Evolutionary conservation across 2,329 filamentous ascomycete species (phyloP).

Genomic region (Fusarium graminum): DNA sequence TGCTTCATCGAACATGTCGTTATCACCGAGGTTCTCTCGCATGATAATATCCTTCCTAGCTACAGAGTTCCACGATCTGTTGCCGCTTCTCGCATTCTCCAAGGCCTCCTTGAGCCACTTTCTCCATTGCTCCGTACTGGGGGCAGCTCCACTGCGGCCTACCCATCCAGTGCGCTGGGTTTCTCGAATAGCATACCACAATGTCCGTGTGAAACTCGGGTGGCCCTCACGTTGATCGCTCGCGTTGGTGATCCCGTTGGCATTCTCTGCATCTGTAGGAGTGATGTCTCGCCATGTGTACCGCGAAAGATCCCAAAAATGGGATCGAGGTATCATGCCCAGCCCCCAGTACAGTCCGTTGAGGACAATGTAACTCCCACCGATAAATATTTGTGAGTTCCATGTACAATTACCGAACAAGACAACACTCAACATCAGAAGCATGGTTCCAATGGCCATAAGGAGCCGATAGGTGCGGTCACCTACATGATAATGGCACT

Average conservation of each 20-base stretch:
- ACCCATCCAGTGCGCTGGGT: conserved; percentile 68
- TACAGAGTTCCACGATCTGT: conserved; percentile 62
- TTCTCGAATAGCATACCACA: conserved; percentile 71
- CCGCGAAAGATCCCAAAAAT: conserved; percentile 70
- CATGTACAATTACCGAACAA: conserved; percentile 73
- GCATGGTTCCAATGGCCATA: conserved; percentile 69
- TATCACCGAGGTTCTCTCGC: conserved; percentile 47
- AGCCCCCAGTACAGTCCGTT: conserved; percentile 72
- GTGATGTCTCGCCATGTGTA: conserved; percentile 62
- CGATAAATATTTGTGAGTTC: conserved; percentile 70
- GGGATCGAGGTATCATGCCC: conserved; percentile 61
- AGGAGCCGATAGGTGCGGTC: conserved; percentile 63
- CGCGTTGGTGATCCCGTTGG: conserved; percentile 51
- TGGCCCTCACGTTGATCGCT: conserved; percentile 56
- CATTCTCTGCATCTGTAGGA: conserved; percentile 54
- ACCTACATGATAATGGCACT: conserved; percentile 67
- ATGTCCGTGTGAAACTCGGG: conserved; percentile 66
- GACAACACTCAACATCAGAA: conserved; percentile 73
- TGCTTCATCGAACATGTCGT: conserved; percentile 45
- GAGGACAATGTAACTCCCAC: conserved; percentile 68
- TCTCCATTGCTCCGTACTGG: conserved; percentile 65
- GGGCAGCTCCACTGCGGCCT: conserved; percentile 63
- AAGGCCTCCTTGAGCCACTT: conserved; percentile 66
- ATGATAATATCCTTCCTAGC: conserved; percentile 64
- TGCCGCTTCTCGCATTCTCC: conserved; percentile 51